Evolutionary conservation across 352 stramenopile species (phyloP), one percentile per base, ranked within the genome.

Genomic region (Globisporangium polare): DNA sequence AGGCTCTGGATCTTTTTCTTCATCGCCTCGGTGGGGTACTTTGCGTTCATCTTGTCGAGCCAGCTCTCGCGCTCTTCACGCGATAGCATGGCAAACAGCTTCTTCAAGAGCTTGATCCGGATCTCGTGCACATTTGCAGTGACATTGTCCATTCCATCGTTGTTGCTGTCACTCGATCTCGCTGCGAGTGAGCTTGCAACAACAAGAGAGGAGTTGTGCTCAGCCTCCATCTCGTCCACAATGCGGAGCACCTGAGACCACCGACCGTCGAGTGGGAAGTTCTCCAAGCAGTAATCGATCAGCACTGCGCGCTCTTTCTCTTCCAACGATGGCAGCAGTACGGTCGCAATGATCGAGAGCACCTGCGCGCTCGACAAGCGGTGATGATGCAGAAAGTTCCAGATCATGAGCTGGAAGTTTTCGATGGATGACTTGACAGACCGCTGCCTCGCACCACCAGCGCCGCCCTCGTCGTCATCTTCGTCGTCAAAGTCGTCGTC

Each of bases 311-410:
- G 65, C 33, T 90, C 80, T 0, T 64, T 72, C n/a, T 86, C 71
- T 5, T 77, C 71, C 6, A 90, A 57, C 20, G 65, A 77, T 5
- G 73, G 77, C 1, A 90, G 33, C 43, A 90, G 69, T 15, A 71
- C 74, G 10, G 71, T 64, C 8, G 73, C 59, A 22, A 85, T 42
- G 5, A 90, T 54, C 26, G 78, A 47, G 17, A 80, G 65, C 18
- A 90, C 43, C 49, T 90, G 73, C 0, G 67, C 45, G 37, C 80
- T 87, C 2, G 78, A 68, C 3, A 83, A 53, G 7, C 69, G 71
- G 39, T 90, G 71, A 29, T 77, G 73, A 29, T 75, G 78, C 4
- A 88, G 41, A 20, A 83, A 88, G 47, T 82, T 90, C 68, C 77
- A 72, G 53, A 88, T 69, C 37, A 88, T 73, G 35, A 86, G 63